Evolutionary conservation across 2,329 filamentous ascomycete species (phyloP).

Genomic region (Ophiostoma australiae): DNA sequence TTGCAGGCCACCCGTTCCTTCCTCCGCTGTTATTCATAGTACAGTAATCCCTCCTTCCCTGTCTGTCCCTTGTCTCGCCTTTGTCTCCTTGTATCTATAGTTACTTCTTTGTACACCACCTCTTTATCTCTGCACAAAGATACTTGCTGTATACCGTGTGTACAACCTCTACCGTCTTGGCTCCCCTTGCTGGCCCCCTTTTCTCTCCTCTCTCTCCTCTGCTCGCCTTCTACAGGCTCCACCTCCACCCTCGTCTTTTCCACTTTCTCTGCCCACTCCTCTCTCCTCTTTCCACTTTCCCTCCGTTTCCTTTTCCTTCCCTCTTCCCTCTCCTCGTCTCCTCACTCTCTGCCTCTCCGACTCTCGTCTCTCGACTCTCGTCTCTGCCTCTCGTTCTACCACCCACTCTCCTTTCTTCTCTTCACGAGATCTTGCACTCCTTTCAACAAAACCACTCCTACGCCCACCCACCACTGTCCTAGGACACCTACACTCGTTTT

Average conservation of each 20-base stretch:
- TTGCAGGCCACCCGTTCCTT: neutral
- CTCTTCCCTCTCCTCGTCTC: slow-evolving; percentile 19
- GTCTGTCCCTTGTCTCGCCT: neutral
- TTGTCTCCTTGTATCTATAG: neutral
- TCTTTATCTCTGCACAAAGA: neutral
- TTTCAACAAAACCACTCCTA: slow-evolving; percentile 17
- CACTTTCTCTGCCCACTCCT: slow-evolving; percentile 9
- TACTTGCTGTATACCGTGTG: neutral
- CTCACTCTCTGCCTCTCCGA: slow-evolving; percentile 1
- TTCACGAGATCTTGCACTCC: slow-evolving; percentile 20
- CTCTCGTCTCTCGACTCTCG: neutral
- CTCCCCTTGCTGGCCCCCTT: slow-evolving; percentile 1
- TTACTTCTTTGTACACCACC: neutral
- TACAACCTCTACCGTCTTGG: neutral
- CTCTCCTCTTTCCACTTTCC: slow-evolving; percentile 12
- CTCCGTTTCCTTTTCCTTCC: slow-evolving; percentile 18
- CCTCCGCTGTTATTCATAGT: neutral
- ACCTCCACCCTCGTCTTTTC: slow-evolving; percentile 18
- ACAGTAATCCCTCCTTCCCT: neutral
- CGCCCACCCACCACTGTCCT: slow-evolving; percentile 15
- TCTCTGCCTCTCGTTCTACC: slow-evolving; percentile 14
- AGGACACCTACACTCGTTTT: slow-evolving; percentile 20
- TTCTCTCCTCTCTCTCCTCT: neutral
- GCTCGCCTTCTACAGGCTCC: slow-evolving; percentile 7
- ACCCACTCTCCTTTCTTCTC: slow-evolving; percentile 15